A percentile compares a stretch with the other conserved stretches of the same genome.
Conservation (phyloP, 1,284 basidiomycete genomes). For the Hortiboletus rubellus region DNA sequence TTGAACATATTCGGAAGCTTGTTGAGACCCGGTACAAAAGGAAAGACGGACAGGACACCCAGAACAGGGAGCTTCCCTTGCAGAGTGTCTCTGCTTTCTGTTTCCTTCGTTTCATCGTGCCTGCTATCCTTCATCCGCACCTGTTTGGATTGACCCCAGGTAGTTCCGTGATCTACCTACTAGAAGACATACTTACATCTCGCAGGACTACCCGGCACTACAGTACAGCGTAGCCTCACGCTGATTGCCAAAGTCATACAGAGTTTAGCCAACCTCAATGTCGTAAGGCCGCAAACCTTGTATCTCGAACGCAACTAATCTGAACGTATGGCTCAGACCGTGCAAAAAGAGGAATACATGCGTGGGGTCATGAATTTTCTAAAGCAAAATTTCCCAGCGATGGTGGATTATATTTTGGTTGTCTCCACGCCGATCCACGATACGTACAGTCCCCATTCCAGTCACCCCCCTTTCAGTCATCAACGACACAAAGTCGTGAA, state of each 20-base stretch:
- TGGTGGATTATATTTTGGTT: constrained; percentile 72
- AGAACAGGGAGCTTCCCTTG: constrained; percentile 61
- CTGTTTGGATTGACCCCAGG: constrained; percentile 73
- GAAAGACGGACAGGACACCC: constrained; percentile 39
- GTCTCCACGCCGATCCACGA: constrained; percentile 61
- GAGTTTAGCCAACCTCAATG: constrained; percentile 75
- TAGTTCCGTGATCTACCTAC: constrained; percentile 32
- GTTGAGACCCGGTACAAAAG: constrained; percentile 64
- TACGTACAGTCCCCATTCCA: constrained; percentile 25
- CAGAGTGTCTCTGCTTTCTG: constrained; percentile 85
- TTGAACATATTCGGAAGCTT: constrained; percentile 67
- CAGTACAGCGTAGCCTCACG: constrained; percentile 73
- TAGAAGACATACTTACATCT: constrained; percentile 8
- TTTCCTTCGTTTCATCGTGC: constrained; percentile 82
- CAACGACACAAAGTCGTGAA: constrained; percentile 55
- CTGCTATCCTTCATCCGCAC: constrained; percentile 77
- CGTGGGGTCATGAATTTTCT: constrained; percentile 67
- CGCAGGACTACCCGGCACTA: constrained; percentile 60
- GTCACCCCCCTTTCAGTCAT: constrained; percentile 43
- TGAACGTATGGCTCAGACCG: constrained; percentile 39
- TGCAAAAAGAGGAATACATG: constrained; percentile 75
- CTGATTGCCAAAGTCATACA: constrained; percentile 79
- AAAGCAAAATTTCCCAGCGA: constrained; percentile 55
- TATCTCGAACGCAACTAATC: constrained; percentile 5
- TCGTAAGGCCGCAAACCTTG: constrained; percentile 44